phyloP scores from a whole-genome alignment of 176 grass and related monocot genomes.

The Rhipidocladum racemiflorum region DNA sequence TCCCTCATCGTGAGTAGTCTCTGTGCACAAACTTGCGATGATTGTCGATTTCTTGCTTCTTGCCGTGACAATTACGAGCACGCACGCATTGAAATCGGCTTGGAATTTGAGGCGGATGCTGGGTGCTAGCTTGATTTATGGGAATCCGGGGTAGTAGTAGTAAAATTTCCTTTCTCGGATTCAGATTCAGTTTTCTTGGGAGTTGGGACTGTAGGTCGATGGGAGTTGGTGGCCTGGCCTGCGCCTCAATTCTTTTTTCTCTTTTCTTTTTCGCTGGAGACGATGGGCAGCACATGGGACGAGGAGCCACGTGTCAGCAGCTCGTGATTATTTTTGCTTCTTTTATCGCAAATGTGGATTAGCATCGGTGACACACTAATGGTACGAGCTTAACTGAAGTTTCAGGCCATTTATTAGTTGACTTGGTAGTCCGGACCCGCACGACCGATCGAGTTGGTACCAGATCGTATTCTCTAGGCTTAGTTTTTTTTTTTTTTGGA shows the following conservation, averaged over 20 bases:
- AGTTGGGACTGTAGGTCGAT: neutral
- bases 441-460: neutral
- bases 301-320: neutral
- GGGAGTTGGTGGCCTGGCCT: constrained; percentile 16
- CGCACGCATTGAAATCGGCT: neutral
- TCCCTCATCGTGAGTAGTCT: constrained; percentile 57
- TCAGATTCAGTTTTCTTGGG: neutral
- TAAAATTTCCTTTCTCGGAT: too few species aligned
- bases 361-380: neutral
- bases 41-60: neutral
- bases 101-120: neutral
- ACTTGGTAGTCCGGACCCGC: neutral
- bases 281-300: constrained; percentile 14
- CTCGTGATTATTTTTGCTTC: neutral
- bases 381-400: neutral
- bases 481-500: too few species aligned
- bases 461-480: neutral
- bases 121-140: neutral
- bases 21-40: too few species aligned
- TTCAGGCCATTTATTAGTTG: neutral
- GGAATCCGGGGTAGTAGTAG: neutral
- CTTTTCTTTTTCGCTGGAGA: neutral
- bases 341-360: neutral
- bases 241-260: neutral
- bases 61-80: neutral